Conservation (phyloP, 805 yeast species). For the Metschnikowia amazonensis region DNA sequence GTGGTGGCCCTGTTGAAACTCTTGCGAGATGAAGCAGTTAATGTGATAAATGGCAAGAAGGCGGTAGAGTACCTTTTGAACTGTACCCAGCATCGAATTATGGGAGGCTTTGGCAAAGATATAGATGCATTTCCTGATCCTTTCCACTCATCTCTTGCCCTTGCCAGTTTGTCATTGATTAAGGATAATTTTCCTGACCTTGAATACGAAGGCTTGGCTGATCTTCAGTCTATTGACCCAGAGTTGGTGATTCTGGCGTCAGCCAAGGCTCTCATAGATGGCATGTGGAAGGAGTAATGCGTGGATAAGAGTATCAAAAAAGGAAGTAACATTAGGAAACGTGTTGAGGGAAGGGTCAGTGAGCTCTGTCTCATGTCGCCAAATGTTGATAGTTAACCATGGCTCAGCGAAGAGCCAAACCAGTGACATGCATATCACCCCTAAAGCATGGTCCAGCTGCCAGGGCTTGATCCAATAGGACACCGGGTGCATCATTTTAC, state of each 20-base stretch:
- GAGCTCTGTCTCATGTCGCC: too few relatives aligned
- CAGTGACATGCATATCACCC: too few relatives aligned
- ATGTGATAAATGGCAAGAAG: constrained; percentile 32
- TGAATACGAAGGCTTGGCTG: constrained; percentile 6
- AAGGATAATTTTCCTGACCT: constrained; percentile 2
- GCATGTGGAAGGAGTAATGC: constrained; percentile 8
- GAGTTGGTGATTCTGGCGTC: constrained; percentile 15
- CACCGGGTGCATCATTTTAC: not conserved
- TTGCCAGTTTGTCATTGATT: constrained; percentile 48
- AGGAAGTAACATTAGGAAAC: too few relatives aligned
- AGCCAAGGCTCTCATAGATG: constrained; percentile 14
- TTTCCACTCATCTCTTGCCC: constrained; percentile 59
- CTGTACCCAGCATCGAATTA: constrained; percentile 53
- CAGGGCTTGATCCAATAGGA: too few relatives aligned
- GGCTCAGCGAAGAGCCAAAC: too few relatives aligned
- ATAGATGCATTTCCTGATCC: constrained; percentile 66
- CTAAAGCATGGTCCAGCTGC: not conserved
- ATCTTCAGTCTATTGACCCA: constrained; percentile 11
- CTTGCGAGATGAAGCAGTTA: constrained; percentile 26
- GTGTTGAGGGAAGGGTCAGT: too few relatives aligned
- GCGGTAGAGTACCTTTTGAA: constrained; percentile 45
- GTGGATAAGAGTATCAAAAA: too few relatives aligned
- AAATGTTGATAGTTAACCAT: too few relatives aligned
- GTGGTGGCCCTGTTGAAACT: constrained; percentile 54
- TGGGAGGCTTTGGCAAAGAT: constrained; percentile 81